Evolutionary conservation across 2,329 filamentous ascomycete genomes (phyloP), one percentile per base, ranked within the genome.

Genomic region (Paramyrothecium roridum): DNA sequence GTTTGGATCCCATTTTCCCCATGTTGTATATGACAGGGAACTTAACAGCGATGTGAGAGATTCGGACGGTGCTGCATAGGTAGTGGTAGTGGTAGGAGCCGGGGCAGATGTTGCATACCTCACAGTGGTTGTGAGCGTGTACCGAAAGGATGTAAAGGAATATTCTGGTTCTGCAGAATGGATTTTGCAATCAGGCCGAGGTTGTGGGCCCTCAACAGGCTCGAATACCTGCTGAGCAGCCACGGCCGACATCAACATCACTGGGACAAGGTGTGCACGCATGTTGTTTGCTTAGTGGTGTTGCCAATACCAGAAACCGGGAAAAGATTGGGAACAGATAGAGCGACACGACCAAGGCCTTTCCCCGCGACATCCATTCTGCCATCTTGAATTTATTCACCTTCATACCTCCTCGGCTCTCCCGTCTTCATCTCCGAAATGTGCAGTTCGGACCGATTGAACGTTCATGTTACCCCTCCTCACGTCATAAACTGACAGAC

Each of bases 1-100:
- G 34, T 62, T 66, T 3, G 68, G 69, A 8, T 70, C 59, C 69
- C 69, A 71, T 58, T 66, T 70, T 4, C 69, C 69, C 69, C 68
- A 71, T 2, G 67, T 70, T 0, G 69, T 70, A 23, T 65, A 70
- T 0, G 66, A 68, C 13, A 69, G 52, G 3, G 63, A 64, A 2
- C 67, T 59, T 0, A 70, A 50, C 2, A 71, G 54, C 8, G 62
- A 59, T 7, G 54, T 55, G 16, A 70, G 60, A 2, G 63, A 63
- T 48, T 65, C 64, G 13, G 63, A 59, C 8, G 69, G 63, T 6
- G 59, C 55, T 1, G 68, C 69, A 48, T 67, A 71, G 13, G 67
- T 70, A 8, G 61, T 56, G 8, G 69, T 68, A 2, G 66, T 58
- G 3, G 68, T 69, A 3, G 68, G 68, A 2, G 67, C 57, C 3